Evolutionary conservation across 352 stramenopile species (phyloP).

Genomic region (Globisporangium spiculum): DNA sequence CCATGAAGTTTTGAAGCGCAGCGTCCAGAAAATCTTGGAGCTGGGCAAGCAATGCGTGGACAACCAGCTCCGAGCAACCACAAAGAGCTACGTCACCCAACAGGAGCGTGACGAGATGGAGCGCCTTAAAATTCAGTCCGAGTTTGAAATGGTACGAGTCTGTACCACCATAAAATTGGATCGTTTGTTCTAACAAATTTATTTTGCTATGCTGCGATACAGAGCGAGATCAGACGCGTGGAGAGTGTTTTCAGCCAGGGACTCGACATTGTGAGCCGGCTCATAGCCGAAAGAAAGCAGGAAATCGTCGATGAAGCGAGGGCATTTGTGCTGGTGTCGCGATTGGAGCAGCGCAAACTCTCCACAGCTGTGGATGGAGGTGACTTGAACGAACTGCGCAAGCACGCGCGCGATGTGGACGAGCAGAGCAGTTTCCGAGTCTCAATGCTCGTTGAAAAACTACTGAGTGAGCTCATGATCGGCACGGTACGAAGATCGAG

Average conservation of each 20-base stretch:
- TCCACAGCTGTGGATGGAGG: conserved; percentile 3
- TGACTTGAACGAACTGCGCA: conserved; percentile 11
- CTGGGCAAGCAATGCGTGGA: conserved; percentile 7
- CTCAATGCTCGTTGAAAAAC: conserved; percentile 7
- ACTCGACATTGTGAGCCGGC: not conserved
- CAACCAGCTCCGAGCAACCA: conserved; percentile 2
- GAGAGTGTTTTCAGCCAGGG: conserved; percentile 11
- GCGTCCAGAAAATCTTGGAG: conserved; percentile 11
- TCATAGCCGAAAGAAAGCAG: not conserved
- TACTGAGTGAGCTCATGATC: conserved; percentile 18
- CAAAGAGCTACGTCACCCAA: conserved; percentile 5
- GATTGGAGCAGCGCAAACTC: conserved; percentile 9
- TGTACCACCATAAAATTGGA: not conserved
- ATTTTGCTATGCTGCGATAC: not conserved
- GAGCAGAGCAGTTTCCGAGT: conserved; percentile 15
- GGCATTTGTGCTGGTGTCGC: conserved; percentile 11
- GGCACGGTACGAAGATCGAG: conserved; percentile 3
- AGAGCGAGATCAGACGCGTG: conserved; percentile 15
- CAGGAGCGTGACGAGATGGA: conserved; percentile 14
- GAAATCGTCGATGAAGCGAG: conserved; percentile 15
- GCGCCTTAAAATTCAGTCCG: conserved; percentile 4
- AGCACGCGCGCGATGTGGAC: conserved; percentile 12
- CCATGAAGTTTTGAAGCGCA: conserved; percentile 7
- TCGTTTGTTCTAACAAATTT: not conserved
- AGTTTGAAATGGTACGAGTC: conserved; percentile 18